A percentile compares a stretch with the other conserved stretches of the same genome.
These are phyloP conservation scores for Moesziomyces antarcticus DNA, from an alignment of 1,284 basidiomycete species.

Conservation along the genomic window DNA sequence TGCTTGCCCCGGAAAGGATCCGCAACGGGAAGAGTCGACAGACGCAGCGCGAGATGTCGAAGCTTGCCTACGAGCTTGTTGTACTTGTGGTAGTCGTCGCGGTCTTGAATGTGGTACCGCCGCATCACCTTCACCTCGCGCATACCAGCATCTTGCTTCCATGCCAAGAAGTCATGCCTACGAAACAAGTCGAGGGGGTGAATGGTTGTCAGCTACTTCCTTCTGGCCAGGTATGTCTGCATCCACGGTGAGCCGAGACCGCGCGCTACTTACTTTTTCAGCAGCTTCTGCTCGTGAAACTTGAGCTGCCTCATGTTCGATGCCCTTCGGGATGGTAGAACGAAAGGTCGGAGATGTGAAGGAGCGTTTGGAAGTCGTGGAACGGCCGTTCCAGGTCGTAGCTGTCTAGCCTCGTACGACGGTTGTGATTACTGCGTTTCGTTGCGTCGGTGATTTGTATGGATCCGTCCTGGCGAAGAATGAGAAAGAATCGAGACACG, in stretches of 20 bases:
- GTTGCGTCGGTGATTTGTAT: not conserved
- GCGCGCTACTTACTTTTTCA: slow-evolving; percentile 63
- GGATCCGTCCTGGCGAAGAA: too few species aligned
- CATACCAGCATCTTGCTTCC: slow-evolving; percentile 93
- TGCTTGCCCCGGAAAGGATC: slow-evolving; percentile 88
- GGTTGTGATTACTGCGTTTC: too few species aligned
- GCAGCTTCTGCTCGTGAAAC: slow-evolving; percentile 66
- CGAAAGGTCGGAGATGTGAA: not conserved
- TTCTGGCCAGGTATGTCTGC: too few species aligned
- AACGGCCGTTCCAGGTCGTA: too few species aligned
- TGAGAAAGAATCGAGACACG: too few species aligned
- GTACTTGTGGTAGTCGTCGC: slow-evolving; percentile 97
- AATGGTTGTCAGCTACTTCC: not conserved
- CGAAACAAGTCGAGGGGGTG: not conserved
- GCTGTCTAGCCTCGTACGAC: too few species aligned
- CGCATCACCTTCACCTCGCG: slow-evolving; percentile 96
- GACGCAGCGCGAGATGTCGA: slow-evolving; percentile 84
- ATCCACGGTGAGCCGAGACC: too few species aligned
- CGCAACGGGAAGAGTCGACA: slow-evolving; percentile 86
- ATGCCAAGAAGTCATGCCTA: slow-evolving; percentile 74
- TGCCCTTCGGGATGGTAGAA: not conserved
- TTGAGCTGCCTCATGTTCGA: slow-evolving; percentile 65
- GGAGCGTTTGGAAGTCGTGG: not conserved
- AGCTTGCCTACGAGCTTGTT: slow-evolving; percentile 93
- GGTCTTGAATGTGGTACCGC: slow-evolving; percentile 79